Evolutionary conservation across 2,329 filamentous ascomycete species (phyloP), one percentile per base, ranked within the genome.

Genomic region (Pseudogymnoascus sp.): DNA sequence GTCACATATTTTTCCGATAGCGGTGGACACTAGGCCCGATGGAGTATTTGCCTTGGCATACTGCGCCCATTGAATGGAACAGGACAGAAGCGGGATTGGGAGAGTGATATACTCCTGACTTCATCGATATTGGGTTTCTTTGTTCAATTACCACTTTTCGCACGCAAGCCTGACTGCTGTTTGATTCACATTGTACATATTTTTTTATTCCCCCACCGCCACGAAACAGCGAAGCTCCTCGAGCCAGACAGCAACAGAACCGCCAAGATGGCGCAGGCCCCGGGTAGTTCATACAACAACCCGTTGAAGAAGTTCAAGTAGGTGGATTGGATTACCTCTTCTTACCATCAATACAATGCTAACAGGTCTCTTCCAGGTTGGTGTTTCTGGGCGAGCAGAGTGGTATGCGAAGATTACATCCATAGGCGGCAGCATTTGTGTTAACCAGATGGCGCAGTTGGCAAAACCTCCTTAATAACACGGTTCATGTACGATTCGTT

Each of bases 401-500:
- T 77, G 94, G 93, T 97, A 91, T 76, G 86, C 76, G 63, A 60
- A 63, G 12, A 10, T 25, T 37, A 6, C 37, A 18, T 42, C 56
- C 25, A 56, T 61, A 50, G 65, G 47, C 44, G 64, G 61, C 44
- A 59, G 65, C 4, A 64, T 65, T 63, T 59, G 67, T 72, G 61
- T 70, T 65, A 40, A 42, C 59, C 47, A 28, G 42, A 44, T n/a
- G 56, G 59, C 67, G 66, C 75, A 97, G 94, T 99, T 72, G 94
- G 94, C 75, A 99, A 99, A 81, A 99, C 94, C 33, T 99, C 94
- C 66, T 80, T 99, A 71, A 99, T 99, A 76, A 99, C 94, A 69
- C 88, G 94, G 68, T 99, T 99, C 82, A 99, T 99, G 94, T 99
- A 99, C 83, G 94, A 99, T 78, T 97, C 94, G 59, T 99, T 99